Evolutionary conservation across 192 early-diverging fungal species (phyloP).

Genomic region (Podila epicladia): DNA sequence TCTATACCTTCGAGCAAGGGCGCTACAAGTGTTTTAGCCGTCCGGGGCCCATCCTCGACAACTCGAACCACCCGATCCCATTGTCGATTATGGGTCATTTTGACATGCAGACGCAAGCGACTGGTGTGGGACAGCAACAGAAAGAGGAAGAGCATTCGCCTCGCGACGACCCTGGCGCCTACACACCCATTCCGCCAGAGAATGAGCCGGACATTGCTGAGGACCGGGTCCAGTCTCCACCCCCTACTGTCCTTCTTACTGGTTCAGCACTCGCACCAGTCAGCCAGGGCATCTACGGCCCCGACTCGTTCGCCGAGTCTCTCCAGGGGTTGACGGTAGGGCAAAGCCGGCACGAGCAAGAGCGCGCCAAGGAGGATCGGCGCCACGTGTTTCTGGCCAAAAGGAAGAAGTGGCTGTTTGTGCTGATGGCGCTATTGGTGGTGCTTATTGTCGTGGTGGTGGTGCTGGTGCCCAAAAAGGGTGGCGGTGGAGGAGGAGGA

Average conservation of each 20-base stretch:
- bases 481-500: not conserved
- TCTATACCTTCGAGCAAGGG: not conserved
- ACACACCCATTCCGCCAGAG: too few species aligned
- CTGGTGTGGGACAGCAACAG: too few species aligned
- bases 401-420: conserved; percentile 5
- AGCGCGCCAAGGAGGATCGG: not conserved
- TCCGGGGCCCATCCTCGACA: not conserved
- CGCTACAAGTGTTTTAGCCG: not conserved
- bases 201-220: too few species aligned
- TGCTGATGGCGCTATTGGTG: not conserved
- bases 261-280: not conserved
- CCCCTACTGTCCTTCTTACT: not conserved
- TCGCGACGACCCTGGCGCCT: too few species aligned
- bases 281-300: conserved; percentile 9
- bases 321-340: not conserved
- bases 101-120: too few species aligned
- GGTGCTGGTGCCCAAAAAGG: not conserved
- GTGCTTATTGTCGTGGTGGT: not conserved
- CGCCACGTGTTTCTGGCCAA: not conserved
- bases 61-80: too few species aligned
- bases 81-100: too few species aligned
- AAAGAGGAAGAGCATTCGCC: too few species aligned
- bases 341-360: not conserved
- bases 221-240: not conserved
- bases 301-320: conserved; percentile 14